Base-by-base conservation (phyloP, 1,284 basidiomycete species). In the Ceratobasidium sp. region DNA sequence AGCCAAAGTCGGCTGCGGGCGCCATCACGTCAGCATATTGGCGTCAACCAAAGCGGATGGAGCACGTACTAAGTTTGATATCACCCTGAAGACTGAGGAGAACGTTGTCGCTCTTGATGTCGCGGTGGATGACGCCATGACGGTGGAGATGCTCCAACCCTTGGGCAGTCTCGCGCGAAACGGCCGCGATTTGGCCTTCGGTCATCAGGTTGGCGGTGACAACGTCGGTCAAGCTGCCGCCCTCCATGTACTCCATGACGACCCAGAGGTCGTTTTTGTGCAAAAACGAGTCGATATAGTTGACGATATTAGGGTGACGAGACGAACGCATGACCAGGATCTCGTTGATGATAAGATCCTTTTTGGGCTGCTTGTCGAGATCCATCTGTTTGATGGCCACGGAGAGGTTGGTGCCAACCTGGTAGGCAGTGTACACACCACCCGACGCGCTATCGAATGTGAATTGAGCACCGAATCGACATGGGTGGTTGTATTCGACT, bases 371-470 rank as follows among this genome's bases (percentile, higher is more conserved):
- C 83, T 98, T 98, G 82, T 98, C 96, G 39, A 99, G 86, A 84
- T 99, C 97, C 97, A 99, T 99, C 83, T 99, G 97, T 83, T 99
- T 99, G 87, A 99, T 99, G 34, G 97, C 97, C 34, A 99, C 97
- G 3, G 91, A 93, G 55, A 93, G 78, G 80, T 97, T 97, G 32
- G 93, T 94, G 55, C 95, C 96, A 73, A 96, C 91, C 82, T 98
- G 96, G 79, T 98, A 97, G 16, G 97, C 96, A 4, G 97, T 98
- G 82, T 97, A 99, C 1, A 99, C 97, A 74, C 96, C 97, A 59
- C 97, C 97, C 18, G 95, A 97, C 2, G 97, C 96, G 76, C 94
- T 76, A 74, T 52, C 34, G 48, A 32, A 59, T 23, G 62, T 62
- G 45, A 12, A 39, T 50, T n/a, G 60, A 71, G 58, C 36, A n/a